Percentiles rank a stretch among this genome's conserved stretches.
These are phyloP conservation scores for Zizania latifolia DNA, from an alignment of 176 grass and related monocot genomes.

Conservation along the genomic window DNA sequence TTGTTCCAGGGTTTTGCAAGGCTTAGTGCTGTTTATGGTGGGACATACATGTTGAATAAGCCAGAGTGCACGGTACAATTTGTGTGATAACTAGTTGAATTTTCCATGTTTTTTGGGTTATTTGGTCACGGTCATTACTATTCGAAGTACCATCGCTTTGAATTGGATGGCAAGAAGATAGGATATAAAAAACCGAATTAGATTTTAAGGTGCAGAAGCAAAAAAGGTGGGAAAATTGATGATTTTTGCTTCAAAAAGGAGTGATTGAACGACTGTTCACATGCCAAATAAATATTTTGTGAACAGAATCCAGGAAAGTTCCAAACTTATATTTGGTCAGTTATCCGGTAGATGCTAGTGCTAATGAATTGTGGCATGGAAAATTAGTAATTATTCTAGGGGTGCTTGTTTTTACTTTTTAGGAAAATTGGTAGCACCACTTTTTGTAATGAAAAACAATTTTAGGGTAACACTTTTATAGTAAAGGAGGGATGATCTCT, in stretches of 20 bases:
- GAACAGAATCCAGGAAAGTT: neutral
- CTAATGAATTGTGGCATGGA: neutral
- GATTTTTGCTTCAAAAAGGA: neutral
- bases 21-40: slow-evolving; percentile 91
- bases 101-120: neutral
- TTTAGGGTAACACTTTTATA: no score
- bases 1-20: slow-evolving; percentile 68
- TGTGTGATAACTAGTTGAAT: neutral
- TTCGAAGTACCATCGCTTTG: neutral
- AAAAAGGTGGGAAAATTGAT: neutral
- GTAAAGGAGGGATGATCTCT: no score
- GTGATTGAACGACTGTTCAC: neutral
- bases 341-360: neutral
- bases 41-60: slow-evolving; percentile 93
- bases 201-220: neutral
- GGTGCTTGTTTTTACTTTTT: neutral
- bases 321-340: neutral
- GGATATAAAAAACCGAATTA: neutral
- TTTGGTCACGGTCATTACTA: neutral
- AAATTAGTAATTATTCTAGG: neutral
- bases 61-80: slow-evolving; percentile 88
- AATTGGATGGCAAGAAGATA: neutral
- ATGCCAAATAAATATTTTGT: neutral
- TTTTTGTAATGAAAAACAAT: no score
- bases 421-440: no score